These are phyloP conservation scores for Oxyria digyna DNA, from an alignment of 148 eudicot genomes.

Conservation along the genomic window DNA sequence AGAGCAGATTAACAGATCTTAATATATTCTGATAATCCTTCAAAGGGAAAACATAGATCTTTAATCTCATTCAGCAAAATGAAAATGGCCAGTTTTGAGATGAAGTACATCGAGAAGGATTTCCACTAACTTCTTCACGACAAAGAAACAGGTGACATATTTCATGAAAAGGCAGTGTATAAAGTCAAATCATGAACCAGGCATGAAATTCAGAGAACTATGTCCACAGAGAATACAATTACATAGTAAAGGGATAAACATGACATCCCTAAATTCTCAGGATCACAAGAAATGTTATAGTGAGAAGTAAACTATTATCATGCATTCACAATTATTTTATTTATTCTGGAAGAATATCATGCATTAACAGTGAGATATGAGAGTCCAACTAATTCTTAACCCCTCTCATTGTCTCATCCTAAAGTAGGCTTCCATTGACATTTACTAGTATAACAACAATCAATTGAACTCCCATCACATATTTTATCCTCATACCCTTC, in stretches of 20 bases:
- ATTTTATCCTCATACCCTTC: slow-evolving; percentile 2
- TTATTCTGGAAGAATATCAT: too few species aligned
- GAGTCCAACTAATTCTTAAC: not conserved
- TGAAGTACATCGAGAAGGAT: not conserved
- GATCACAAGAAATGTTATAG: not conserved
- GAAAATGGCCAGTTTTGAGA: not conserved
- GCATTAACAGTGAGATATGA: not conserved
- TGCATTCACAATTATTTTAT: not conserved
- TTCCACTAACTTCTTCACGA: not conserved
- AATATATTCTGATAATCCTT: not conserved
- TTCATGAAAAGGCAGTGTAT: not conserved
- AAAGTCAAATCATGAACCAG: not conserved
- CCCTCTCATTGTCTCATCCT: not conserved
- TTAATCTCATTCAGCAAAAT: not conserved
- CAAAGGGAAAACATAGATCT: not conserved
- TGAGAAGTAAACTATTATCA: not conserved
- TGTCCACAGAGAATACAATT: not conserved
- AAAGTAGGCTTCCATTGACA: not conserved
- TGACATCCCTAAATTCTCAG: not conserved
- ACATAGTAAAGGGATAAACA: not conserved
- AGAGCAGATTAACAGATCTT: not conserved
- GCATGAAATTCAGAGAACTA: not conserved
- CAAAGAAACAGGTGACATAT: not conserved
- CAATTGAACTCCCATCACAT: not conserved
- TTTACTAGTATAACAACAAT: not conserved